Percentiles rank a stretch among this genome's conserved stretches.
Evolutionary conservation across 2,329 filamentous ascomycete genomes (phyloP).

Genomic region (Xylariomycetidae sp.): DNA sequence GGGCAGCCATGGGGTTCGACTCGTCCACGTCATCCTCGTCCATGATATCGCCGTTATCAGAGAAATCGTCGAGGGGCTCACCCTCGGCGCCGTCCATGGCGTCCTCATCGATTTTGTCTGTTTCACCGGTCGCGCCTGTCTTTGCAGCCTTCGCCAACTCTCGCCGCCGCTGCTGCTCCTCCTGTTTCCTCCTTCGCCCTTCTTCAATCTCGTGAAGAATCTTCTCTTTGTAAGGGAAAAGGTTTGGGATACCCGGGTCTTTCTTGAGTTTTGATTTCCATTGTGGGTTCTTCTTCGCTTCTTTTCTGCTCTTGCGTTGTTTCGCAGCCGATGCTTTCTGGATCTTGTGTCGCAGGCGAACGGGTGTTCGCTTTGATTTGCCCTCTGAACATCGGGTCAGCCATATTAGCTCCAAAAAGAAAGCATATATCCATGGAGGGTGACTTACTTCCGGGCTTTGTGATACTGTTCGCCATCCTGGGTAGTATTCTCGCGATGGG

Average conservation of each 20-base stretch:
- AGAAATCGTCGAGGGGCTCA: slow-evolving; percentile 45
- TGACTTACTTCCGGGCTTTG: slow-evolving; percentile 28
- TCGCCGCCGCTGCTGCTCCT: slow-evolving; percentile 66
- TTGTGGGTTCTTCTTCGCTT: slow-evolving; percentile 93
- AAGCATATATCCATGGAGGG: no score
- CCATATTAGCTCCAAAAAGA: slow-evolving; percentile 5
- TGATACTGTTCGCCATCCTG: slow-evolving; percentile 26
- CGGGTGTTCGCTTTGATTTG: slow-evolving; percentile 86
- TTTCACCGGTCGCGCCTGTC: slow-evolving; percentile 44
- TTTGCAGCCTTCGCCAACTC: slow-evolving; percentile 67
- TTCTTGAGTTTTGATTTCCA: slow-evolving; percentile 96
- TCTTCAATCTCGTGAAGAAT: slow-evolving; percentile 93
- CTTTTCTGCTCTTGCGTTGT: slow-evolving; percentile 83
- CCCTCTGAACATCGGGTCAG: slow-evolving; percentile 58
- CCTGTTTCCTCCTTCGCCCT: slow-evolving; percentile 71
- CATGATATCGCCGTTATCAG: slow-evolving; percentile 46
- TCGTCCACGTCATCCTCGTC: slow-evolving; percentile 59
- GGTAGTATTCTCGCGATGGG: slow-evolving; percentile 5
- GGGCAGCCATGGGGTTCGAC: slow-evolving; percentile 86
- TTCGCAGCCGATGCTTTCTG: slow-evolving; percentile 87
- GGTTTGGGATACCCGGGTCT: slow-evolving; percentile 93
- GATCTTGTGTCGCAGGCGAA: slow-evolving; percentile 92
- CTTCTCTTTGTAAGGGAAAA: slow-evolving; percentile 97
- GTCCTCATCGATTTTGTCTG: slow-evolving; percentile 41
- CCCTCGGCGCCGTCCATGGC: slow-evolving; percentile 42